Evolutionary conservation across 2,329 filamentous ascomycete genomes (phyloP), one percentile per base, ranked within the genome.

Genomic region (Xylariales sp.): DNA sequence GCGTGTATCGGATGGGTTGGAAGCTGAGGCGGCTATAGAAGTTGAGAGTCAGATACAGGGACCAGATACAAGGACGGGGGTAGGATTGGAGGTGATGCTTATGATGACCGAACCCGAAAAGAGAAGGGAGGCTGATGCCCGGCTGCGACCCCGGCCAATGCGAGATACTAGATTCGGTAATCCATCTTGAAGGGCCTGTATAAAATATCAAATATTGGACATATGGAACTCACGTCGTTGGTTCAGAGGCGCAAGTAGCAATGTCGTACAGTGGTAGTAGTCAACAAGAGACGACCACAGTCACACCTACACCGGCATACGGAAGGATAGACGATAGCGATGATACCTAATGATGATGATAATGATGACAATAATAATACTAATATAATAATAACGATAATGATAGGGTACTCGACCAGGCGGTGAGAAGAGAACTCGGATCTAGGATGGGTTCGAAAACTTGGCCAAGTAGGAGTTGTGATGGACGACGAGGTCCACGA

Each of bases 91-190:
- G 39, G 28, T 32, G 32, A 39, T 43, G 57, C 32, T 62, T 34
- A 39, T 61, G 52, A 57, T 54, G 52, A 53, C 62, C 52, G 32
- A 60, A n/a, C 45, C 46, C 39, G 57, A 52, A 54, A 45, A 41
- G 39, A 34, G 50, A 60, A 36, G 49, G 52, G 67, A 68, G 65
- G 65, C 65, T 68, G 65, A 68, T 61, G 46, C 10, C 23, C 57
- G 46, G 66, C 43, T 46, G 54, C 32, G 39, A 61, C 56, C 65
- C 62, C 32, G 56, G 56, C 18, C 50, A 53, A 46, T 45, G 57
- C 52, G 52, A 65, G 46, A 61, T 68, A 36, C 65, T 62, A 23
- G 18, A 68, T 57, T 28, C 39, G 52, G 56, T 52, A 65, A 62
- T 30, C 57, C 56, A 57, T 53, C 14, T 39, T 45, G n/a, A 39